Evolutionary conservation across 2,329 filamentous ascomycete genomes (phyloP), one percentile per base, ranked within the genome.

Genomic region (Pseudopithomyces maydicus): DNA sequence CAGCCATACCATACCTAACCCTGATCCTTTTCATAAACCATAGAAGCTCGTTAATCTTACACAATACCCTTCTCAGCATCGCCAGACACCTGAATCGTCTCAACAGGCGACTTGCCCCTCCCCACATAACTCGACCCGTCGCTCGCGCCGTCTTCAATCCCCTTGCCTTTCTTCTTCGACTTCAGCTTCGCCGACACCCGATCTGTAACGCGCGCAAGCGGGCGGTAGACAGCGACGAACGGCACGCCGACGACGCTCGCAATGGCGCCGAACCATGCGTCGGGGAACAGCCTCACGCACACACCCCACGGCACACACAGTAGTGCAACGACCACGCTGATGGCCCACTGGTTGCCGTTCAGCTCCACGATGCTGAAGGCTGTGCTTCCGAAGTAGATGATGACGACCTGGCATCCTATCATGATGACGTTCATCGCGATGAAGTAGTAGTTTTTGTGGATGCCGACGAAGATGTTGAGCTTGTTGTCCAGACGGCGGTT

Each of bases 401-500:
- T 87, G 39, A 80, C 72, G 46, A 85, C 71, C 64, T 87, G 84
- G 6, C 81, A 79, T 15, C 80, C 84, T 42, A 86, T 74, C 81
- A 87, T 87, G 65, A 87, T 74, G 51, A 74, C 66, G 60, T 83
- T 85, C 69, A 87, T 84, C 17, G 75, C 68, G 47, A 86, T 78
- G 65, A 87, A 87, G 70, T 85, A 85, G 60, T 76, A 77, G 68
- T 86, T 87, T 54, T 79, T 79, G 61, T 80, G 79, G 11, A 87
- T 71, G n/a, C 83, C 83, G 63, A 84, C 80, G 58, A 87, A 83
- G 53, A 86, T 81, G 65, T 87, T 87, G 74, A 87, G 80, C 57
- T 81, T 81, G 70, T 86, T 87, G 66, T 87, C 85, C 1, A 87
- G 77, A 42, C 84, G 83, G 36, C 85, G 83, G 66, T 85, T 86